Percentiles rank a stretch among this genome's conserved stretches.
Evolutionary conservation across 768 basidiomycete species (phyloP).

Genomic region (Naganishia friedmannii): DNA sequence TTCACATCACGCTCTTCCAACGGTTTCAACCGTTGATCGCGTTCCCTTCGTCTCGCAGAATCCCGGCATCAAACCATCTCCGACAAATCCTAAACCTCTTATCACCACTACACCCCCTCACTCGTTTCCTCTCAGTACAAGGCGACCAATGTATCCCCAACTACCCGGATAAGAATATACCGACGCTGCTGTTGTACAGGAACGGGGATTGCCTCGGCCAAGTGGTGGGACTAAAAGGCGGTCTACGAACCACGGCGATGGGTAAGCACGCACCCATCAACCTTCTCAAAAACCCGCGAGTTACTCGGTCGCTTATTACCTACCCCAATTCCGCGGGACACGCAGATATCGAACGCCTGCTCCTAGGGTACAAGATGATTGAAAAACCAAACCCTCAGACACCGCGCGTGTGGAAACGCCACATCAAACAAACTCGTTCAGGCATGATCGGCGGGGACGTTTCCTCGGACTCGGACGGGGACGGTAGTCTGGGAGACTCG

Average conservation of each 20-base stretch:
- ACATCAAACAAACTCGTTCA: slow-evolving; percentile 16
- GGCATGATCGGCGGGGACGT: slow-evolving; percentile 18
- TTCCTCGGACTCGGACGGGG: slow-evolving; percentile 45
- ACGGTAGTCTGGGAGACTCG: slow-evolving; percentile 54
- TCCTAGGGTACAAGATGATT: slow-evolving; percentile 64
- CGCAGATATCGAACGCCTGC: slow-evolving; percentile 47
- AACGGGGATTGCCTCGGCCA: slow-evolving; percentile 88
- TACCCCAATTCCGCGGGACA: neutral
- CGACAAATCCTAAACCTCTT: slow-evolving; percentile 67
- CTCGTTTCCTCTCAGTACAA: slow-evolving; percentile 93
- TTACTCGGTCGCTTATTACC: too few species aligned
- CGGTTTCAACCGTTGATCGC: neutral
- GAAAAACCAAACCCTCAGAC: slow-evolving; percentile 56
- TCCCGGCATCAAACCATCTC: slow-evolving; percentile 75
- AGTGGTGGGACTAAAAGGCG: slow-evolving; percentile 58
- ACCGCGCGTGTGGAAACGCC: slow-evolving; percentile 51
- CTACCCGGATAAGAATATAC: slow-evolving; percentile 82
- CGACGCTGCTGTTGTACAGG: slow-evolving; percentile 88
- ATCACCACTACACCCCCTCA: slow-evolving; percentile 77
- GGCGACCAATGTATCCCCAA: slow-evolving; percentile 95
- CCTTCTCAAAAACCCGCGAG: too few species aligned
- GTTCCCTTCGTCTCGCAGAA: slow-evolving; percentile 55
- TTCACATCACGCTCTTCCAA: neutral
- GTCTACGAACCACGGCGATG: slow-evolving; percentile 66
- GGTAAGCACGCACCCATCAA: slow-evolving; percentile 57